Evolutionary conservation across 2,329 filamentous ascomycete species (phyloP).

Genomic region (Coniochaeta prunicola): DNA sequence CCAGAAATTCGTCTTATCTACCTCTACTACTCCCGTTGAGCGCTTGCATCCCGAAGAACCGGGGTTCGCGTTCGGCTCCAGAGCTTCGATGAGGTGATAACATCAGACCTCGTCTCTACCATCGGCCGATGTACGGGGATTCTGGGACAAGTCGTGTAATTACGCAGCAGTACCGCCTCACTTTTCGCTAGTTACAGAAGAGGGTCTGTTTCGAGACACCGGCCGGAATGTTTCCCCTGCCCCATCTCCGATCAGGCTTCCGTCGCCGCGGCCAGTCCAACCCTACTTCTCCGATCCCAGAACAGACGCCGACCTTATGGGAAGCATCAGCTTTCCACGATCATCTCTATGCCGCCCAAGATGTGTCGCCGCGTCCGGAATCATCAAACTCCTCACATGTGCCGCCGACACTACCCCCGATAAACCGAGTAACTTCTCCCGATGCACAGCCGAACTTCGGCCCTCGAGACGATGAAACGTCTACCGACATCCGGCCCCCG

Average conservation of each 20-base stretch:
- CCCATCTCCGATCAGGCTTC: slow-evolving; percentile 37
- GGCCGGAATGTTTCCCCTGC: neutral
- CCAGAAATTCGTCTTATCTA: neutral
- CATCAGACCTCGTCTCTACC: neutral
- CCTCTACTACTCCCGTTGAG: neutral
- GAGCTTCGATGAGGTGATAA: slow-evolving; percentile 2
- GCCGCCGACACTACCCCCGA: slow-evolving; percentile 44
- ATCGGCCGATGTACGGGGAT: neutral
- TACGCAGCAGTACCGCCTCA: neutral
- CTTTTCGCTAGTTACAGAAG: neutral
- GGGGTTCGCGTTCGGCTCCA: neutral
- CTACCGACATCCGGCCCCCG: slow-evolving; percentile 8
- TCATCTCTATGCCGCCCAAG: slow-evolving; percentile 32
- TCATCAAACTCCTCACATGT: slow-evolving; percentile 28
- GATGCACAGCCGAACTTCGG: slow-evolving; percentile 18
- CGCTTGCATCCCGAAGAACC: neutral
- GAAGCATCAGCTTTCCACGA: slow-evolving; percentile 30
- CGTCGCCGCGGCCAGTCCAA: slow-evolving; percentile 50
- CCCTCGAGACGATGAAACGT: slow-evolving; percentile 12
- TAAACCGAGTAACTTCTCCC: slow-evolving; percentile 38
- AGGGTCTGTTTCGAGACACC: neutral
- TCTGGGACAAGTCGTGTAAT: neutral
- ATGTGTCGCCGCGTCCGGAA: slow-evolving; percentile 26
- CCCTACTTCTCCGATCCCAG: slow-evolving; percentile 44
- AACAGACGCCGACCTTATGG: slow-evolving; percentile 31